Base-by-base conservation (phyloP, 257 asterid genomes). In the Anisodus acutangulus region DNA sequence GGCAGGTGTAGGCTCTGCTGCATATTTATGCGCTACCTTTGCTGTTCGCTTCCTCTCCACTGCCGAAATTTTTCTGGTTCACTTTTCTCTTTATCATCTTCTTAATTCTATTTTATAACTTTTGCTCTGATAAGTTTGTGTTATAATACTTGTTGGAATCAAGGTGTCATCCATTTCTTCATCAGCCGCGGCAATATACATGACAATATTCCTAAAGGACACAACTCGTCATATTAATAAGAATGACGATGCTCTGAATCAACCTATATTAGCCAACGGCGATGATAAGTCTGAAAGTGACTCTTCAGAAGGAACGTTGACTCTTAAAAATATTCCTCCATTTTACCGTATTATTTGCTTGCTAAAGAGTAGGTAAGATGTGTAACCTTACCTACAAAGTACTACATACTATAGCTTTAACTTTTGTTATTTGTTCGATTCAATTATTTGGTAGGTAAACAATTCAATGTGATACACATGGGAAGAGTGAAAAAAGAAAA, bases 21-120 rank as follows among this genome's bases (percentile, higher is more conserved):
- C 96, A 35, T 89, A 83, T 13, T 87, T 92, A 11, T 88, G 90
- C 37, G 90, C 92, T 59, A 92, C 92, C 78, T 57, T 92, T 45
- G 83, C 89, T 3, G 92, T 92, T 71, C 91, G 94, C 9, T 63
- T 90, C 37, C 93, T 92, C 66, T 89, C 96, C n/a, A 89, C 89
- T 3, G 80, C 71, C 31, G 85, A 84, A 31, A 89, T 90, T 63
- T 91, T 82, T 87, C 94, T 89, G 93, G 93, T 90, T 16, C 64
- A 39, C 35, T 64, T 78, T 49, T 47, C 57, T 26, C 35, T 62
- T 57, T 53, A 51, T 51, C 39, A 16, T 82, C 17, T 39, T 68
- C 58, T 72, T 6, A 71, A 45, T n/a, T 70, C 55, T 9, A 70
- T 22, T 43, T 71, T 2, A 8, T n/a, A 39, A 58, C 43, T 60